Base-by-base conservation (phyloP, 1,139 yeast genomes). In the Pichia sp. region DNA sequence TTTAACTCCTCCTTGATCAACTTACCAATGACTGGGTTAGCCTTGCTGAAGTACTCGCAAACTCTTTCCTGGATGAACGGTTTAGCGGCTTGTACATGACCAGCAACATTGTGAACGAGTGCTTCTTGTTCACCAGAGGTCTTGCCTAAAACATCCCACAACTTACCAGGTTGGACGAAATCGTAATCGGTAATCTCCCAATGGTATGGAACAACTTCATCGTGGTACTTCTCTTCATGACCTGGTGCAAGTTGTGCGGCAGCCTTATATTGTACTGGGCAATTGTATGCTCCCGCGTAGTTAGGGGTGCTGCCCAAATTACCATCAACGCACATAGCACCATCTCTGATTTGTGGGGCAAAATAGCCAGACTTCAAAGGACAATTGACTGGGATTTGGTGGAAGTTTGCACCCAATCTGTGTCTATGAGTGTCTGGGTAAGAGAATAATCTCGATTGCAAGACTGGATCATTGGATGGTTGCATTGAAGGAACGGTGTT, bases 251-350 rank as follows among this genome's bases (percentile, higher is more conserved):
- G 45, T 38, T 38, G 46, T 10, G 50, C 36, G 6, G 35, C 26
- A 14, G 45, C 49, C 7, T 46, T 40, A 35, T 48, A 58, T 41
- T 52, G 53, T 14, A 51, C 58, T 22, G 62, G 61, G 32, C 58
- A 52, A 26, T 72, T 62, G 50, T 64, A 59, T 27, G 80, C 66
- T 36, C 79, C 77, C 50, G 77, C 66, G 62, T 82, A 82, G 64
- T 86, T 87, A 57, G 96, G 95, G 52, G 74, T 73, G 40, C 76
- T 60, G 35, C 96, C 96, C 59, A 82, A 74, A 72, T 88, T 88
- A 41, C 87, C 91, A 58, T 83, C 77, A 38, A 85, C 86, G 44
- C 63, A 64, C 93, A 85, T 81, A 35, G 76, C 70, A 58, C 97
- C 97, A 58, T 87, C 96, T 62, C 97, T 78, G 57, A 79, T 74